A percentile compares a stretch with the other conserved stretches of the same genome.
phyloP scores from a whole-genome alignment of 164 flowering plant genomes.

The Echeveria elegans region DNA sequence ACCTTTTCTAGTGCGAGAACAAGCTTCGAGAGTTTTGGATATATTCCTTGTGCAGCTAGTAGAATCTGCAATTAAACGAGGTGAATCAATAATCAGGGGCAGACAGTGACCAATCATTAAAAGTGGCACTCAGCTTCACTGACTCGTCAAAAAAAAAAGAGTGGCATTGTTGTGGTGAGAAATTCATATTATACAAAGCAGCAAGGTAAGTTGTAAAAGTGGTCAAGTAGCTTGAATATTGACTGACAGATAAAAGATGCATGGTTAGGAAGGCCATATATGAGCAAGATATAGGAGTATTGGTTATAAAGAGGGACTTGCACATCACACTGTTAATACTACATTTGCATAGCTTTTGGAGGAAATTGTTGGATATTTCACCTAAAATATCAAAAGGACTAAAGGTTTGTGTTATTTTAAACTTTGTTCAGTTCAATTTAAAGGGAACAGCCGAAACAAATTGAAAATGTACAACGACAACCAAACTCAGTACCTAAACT shows the following conservation, averaged over 20 bases:
- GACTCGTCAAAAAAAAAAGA: not conserved
- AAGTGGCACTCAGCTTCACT: not conserved
- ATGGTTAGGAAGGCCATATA: not conserved
- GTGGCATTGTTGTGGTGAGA: not conserved
- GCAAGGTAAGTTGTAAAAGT: not conserved
- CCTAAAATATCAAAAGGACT: not conserved
- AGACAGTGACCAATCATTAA: not conserved
- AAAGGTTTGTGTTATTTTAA: not conserved
- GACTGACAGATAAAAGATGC: not conserved
- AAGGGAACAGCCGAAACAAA: no score
- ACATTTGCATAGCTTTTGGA: not conserved
- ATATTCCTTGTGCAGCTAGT: slow-evolving; percentile 48
- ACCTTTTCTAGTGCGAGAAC: slow-evolving; percentile 93
- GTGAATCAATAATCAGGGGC: not conserved
- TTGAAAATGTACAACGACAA: no score
- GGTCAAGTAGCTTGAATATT: not conserved
- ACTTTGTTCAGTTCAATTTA: no score
- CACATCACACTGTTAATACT: not conserved
- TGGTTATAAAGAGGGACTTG: not conserved
- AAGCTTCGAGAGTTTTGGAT: slow-evolving; percentile 79
- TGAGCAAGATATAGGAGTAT: not conserved
- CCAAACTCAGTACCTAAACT: no score
- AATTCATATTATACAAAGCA: no score
- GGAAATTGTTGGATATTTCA: not conserved
- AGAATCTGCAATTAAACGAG: slow-evolving; percentile 55